A percentile compares a stretch with the other conserved stretches of the same genome.
Conservation (phyloP, 805 yeast genomes). For the Sugiyamaella marilandica region DNA sequence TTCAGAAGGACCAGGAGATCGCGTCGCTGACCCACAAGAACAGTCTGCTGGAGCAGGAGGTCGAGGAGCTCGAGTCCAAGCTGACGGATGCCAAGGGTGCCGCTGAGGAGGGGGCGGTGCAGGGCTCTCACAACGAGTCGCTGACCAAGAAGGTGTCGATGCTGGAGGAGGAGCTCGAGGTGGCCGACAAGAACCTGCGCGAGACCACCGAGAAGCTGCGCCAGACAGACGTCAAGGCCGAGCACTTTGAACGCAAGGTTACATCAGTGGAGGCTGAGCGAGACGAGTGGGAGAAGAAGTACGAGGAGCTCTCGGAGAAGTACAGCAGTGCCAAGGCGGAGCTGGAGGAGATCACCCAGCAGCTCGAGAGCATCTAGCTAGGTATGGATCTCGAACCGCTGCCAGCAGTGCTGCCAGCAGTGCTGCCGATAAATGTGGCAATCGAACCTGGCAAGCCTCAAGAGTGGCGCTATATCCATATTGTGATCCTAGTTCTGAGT, state of each 20-base stretch:
- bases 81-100: conserved; percentile 73
- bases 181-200: conserved; percentile 82
- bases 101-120: conserved; percentile 85
- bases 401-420: background rate
- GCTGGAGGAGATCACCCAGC: conserved; percentile 93
- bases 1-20: conserved; percentile 92
- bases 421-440: background rate
- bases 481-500: background rate
- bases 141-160: conserved; percentile 83
- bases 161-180: conserved; percentile 88
- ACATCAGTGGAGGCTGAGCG: conserved; percentile 88
- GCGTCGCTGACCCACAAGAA: conserved; percentile 89
- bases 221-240: conserved; percentile 93
- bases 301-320: conserved; percentile 79
- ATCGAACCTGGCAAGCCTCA: background rate
- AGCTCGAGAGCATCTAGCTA: conserved; percentile 62
- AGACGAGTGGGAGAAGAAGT: conserved; percentile 84
- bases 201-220: conserved; percentile 91
- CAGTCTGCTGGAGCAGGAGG: conserved; percentile 80
- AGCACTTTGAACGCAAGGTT: conserved; percentile 91
- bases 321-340: conserved; percentile 84
- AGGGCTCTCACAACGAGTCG: conserved; percentile 85
- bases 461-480: background rate
- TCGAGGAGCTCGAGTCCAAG: conserved; percentile 63
- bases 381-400: background rate